Percentiles rank a stretch among this genome's conserved stretches.
Conservation (phyloP, 2,329 filamentous ascomycete genomes). For the Aotearoamyces nothofagi region DNA sequence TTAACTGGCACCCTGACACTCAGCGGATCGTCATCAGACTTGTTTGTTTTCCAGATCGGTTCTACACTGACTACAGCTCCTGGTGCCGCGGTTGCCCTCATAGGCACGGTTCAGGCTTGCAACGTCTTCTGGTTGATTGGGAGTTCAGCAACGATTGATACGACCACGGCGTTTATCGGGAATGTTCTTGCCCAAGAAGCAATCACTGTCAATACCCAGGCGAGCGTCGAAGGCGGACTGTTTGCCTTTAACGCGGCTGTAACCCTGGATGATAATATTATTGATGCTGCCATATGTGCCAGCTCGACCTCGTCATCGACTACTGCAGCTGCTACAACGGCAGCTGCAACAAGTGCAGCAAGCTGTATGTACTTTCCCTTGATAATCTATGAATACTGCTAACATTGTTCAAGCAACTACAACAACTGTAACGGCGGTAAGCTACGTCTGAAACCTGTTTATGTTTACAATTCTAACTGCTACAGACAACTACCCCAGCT, state of each 20-base stretch:
- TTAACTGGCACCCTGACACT: slow-evolving; percentile 5
- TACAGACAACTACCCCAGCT: too few relatives aligned
- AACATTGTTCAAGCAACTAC: too few relatives aligned
- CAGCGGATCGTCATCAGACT: slow-evolving; percentile 6
- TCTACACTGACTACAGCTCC: slow-evolving; percentile 6
- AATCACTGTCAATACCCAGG: slow-evolving; percentile 1
- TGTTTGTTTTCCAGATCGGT: slow-evolving; percentile 10
- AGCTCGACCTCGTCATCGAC: too few relatives aligned
- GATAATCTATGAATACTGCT: too few relatives aligned
- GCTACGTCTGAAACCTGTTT: too few relatives aligned
- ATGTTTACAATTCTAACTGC: too few relatives aligned
- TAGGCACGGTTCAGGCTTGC: slow-evolving; percentile 10
- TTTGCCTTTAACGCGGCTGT: slow-evolving; percentile 6
- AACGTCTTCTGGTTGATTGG: slow-evolving; percentile 10
- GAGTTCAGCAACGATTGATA: slow-evolving; percentile 6
- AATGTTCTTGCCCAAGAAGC: slow-evolving; percentile 5
- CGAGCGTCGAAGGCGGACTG: slow-evolving; percentile 4
- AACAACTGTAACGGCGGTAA: too few relatives aligned
- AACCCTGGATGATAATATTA: too few relatives aligned
- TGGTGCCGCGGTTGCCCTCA: slow-evolving; percentile 5
- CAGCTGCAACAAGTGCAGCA: too few relatives aligned
- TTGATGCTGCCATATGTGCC: too few relatives aligned
- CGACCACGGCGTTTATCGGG: slow-evolving; percentile 2
- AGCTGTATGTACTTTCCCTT: too few relatives aligned
- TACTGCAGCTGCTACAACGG: too few relatives aligned